Conservation (phyloP, 2,329 filamentous ascomycete genomes). For the Claviceps quebecensis region DNA sequence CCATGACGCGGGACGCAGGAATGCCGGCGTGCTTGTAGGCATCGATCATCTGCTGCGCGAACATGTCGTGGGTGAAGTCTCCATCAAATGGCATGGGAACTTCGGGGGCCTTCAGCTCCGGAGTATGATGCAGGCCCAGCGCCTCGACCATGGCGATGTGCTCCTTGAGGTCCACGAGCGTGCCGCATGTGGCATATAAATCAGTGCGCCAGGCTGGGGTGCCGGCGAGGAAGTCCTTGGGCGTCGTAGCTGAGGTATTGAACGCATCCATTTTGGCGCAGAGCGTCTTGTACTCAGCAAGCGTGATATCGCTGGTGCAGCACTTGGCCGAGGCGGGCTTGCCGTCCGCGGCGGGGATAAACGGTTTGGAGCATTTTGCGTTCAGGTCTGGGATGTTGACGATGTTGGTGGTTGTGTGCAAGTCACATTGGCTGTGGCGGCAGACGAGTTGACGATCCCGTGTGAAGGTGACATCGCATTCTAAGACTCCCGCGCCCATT, state of each 20-base stretch:
- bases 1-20: conserved; percentile 38
- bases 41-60: conserved; percentile 50
- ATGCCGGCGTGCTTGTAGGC: conserved; percentile 41
- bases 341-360: conserved; percentile 39
- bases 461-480: conserved; percentile 57
- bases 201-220: conserved; percentile 51
- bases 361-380: conserved; percentile 48
- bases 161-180: conserved; percentile 45
- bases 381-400: conserved; percentile 46
- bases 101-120: conserved; percentile 53
- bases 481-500: conserved; percentile 52
- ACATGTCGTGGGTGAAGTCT: conserved; percentile 50
- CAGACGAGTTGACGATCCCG: conserved; percentile 52
- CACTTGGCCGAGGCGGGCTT: conserved; percentile 45
- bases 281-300: conserved; percentile 51
- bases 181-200: conserved; percentile 50
- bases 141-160: conserved; percentile 46
- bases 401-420: conserved; percentile 57
- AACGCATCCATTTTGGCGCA: conserved; percentile 59
- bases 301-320: conserved; percentile 58
- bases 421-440: conserved; percentile 52
- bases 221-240: conserved; percentile 41
- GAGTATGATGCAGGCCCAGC: conserved; percentile 48
- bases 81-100: conserved; percentile 57
- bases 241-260: conserved; percentile 43